Evolutionary conservation across 148 eudicot species (phyloP), one percentile per base, ranked within the genome.

Genomic region (Vaccinium corymbosum): DNA sequence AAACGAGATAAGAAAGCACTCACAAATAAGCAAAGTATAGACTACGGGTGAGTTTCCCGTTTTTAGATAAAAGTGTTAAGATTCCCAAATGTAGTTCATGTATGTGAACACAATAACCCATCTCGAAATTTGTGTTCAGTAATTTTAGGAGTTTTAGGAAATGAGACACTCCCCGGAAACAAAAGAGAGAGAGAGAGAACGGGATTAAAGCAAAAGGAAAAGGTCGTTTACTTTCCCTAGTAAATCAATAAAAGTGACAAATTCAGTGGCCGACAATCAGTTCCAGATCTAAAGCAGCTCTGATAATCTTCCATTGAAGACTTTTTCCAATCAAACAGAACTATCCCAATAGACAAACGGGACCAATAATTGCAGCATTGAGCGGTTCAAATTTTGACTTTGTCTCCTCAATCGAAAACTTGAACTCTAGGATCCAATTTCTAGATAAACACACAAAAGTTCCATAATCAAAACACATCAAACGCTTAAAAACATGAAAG

Each of bases 271-370:
- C 80, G 84, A 70, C 70, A 85, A 56, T 17, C 68, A 57, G 20
- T 68, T 51, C 80, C 81, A 86, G 89, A 89, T 87, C 89, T 85
- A 87, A 87, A 84, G 85, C 84, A 85, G 80, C 76, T 79, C 64
- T 35, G 76, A 79, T 73, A 59, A 55, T 68, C 72, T 48, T 46
- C 35, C 42, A 25, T 27, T 27, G n/a, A 81, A 76, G 56, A 80
- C 35, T 12, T 86, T 66, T 55, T 12, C 66, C 61, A 55, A 38
- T 15, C 59, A 7, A 68, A 68, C 55, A 52, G 14, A 52, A 8
- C 13, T 52, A 52, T 52, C 2, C 73, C 35, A 29, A 68, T 4
- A 27, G 17, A 25, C 3, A 25, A 66, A 66, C 27, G 8, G 11
- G 25, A 64, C 11, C 14, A 64, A n/a, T 64, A 62, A 62, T n/a